These are phyloP conservation scores for Rhizopogon vinicolor DNA, from an alignment of 768 basidiomycete genomes.

Conservation along the genomic window DNA sequence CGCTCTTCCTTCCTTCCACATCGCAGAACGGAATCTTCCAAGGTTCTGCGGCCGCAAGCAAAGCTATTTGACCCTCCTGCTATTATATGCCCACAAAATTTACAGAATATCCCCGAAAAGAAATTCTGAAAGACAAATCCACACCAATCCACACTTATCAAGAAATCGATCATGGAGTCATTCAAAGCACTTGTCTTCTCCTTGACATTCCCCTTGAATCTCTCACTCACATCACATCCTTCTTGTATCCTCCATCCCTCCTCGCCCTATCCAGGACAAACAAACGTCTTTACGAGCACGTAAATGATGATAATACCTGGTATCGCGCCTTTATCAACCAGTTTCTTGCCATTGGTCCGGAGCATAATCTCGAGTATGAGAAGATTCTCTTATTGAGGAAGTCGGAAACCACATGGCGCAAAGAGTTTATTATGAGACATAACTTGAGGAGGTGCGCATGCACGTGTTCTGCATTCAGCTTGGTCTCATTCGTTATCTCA, in stretches of 20 bases:
- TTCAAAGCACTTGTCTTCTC: slow-evolving; percentile 30
- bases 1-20: slow-evolving; percentile 2
- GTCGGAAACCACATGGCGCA: slow-evolving; percentile 59
- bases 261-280: slow-evolving; percentile 52
- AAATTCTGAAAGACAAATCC: slow-evolving; percentile 27
- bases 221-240: slow-evolving; percentile 71
- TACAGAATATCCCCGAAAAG: slow-evolving; percentile 35
- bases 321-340: slow-evolving; percentile 66
- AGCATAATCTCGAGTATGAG: slow-evolving; percentile 46
- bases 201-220: slow-evolving; percentile 64
- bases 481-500: slow-evolving; percentile 21
- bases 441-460: slow-evolving; percentile 45
- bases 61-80: slow-evolving; percentile 8
- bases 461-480: slow-evolving; percentile 4
- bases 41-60: slow-evolving; percentile 19
- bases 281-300: slow-evolving; percentile 51
- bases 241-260: slow-evolving; percentile 62
- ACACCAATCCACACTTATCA: slow-evolving; percentile 18
- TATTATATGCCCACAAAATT: slow-evolving; percentile 70
- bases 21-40: slow-evolving; percentile 13
- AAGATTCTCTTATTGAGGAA: slow-evolving; percentile 50
- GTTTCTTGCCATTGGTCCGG: slow-evolving; percentile 63
- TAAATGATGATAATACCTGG: slow-evolving; percentile 81
- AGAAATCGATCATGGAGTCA: slow-evolving; percentile 47
- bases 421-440: slow-evolving; percentile 61